phyloP scores from a whole-genome alignment of 805 yeast species.

The Starmera quercuum region DNA sequence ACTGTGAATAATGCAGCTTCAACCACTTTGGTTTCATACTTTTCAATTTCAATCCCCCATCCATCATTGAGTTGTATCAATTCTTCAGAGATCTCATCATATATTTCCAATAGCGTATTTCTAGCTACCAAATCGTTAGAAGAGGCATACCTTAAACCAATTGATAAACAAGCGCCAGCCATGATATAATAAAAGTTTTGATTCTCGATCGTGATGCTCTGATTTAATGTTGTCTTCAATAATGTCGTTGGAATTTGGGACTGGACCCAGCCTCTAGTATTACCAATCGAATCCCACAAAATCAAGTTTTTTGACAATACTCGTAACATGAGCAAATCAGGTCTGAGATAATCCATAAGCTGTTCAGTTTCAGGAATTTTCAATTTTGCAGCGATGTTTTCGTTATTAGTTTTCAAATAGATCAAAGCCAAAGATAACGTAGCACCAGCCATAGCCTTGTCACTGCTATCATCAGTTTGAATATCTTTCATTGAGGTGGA shows the following conservation, averaged over 20 bases:
- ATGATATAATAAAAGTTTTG: slow-evolving; percentile 55
- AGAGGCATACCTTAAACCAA: slow-evolving; percentile 75
- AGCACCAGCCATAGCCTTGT: slow-evolving; percentile 66
- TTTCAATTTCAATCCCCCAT: slow-evolving; percentile 44
- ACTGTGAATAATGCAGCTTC: slow-evolving; percentile 44
- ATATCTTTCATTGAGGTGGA: slow-evolving; percentile 58
- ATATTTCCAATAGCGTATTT: slow-evolving; percentile 42
- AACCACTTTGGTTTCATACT: slow-evolving; percentile 52
- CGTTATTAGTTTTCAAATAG: slow-evolving; percentile 59
- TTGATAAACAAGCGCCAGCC: slow-evolving; percentile 68
- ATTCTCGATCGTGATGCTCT: slow-evolving; percentile 47
- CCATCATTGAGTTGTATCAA: slow-evolving; percentile 8
- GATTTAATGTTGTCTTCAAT: slow-evolving; percentile 12
- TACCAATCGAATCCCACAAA: slow-evolving; percentile 15
- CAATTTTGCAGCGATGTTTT: slow-evolving; percentile 51
- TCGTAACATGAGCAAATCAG: slow-evolving; percentile 64
- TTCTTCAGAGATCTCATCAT: slow-evolving; percentile 10
- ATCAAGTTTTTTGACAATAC: slow-evolving; percentile 36
- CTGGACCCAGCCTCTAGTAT: slow-evolving; percentile 13
- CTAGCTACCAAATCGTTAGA: slow-evolving; percentile 48
- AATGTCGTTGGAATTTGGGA: slow-evolving; percentile 46
- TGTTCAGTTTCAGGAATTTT: slow-evolving; percentile 52
- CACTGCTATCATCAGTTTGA: slow-evolving; percentile 49
- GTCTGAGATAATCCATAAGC: slow-evolving; percentile 59
- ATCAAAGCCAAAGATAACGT: slow-evolving; percentile 68